A percentile compares a stretch with the other conserved stretches of the same genome.
Evolutionary conservation across 305 asterid genomes (phyloP).

Genomic region (Rubia balearica): DNA sequence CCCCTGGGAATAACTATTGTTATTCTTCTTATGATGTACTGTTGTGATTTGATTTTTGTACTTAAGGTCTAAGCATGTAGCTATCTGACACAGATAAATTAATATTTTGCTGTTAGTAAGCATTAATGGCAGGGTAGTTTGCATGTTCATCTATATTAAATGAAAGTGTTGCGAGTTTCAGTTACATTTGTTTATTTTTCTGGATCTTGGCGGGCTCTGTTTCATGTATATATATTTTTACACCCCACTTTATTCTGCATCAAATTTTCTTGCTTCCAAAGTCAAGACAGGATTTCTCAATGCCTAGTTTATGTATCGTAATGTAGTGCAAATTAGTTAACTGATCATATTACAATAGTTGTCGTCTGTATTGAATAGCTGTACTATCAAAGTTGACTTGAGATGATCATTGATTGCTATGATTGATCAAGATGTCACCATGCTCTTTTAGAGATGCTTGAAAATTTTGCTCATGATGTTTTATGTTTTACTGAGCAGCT

Average conservation of each 20-base stretch:
- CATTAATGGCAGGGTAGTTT: background rate
- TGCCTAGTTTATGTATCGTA: background rate
- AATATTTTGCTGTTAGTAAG: background rate
- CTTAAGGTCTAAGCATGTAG: background rate
- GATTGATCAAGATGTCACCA: background rate
- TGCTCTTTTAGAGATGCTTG: background rate
- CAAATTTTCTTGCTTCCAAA: background rate
- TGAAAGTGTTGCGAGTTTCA: background rate
- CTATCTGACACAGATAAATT: background rate
- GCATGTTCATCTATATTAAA: background rate
- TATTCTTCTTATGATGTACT: conserved; percentile 1
- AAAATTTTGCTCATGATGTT: background rate
- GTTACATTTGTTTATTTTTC: background rate
- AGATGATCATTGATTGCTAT: background rate
- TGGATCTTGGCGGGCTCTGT: background rate
- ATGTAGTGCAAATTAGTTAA: background rate
- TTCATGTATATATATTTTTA: background rate
- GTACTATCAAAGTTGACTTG: conserved; percentile 1
- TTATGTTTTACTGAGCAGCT: background rate
- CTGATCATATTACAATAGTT: background rate
- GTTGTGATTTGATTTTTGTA: conserved; percentile 4
- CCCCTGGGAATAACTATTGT: background rate
- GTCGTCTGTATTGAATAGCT: background rate
- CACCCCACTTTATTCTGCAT: background rate
- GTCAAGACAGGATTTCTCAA: background rate